Evolutionary conservation across 768 basidiomycete genomes (phyloP).

Genomic region (Podaxis sp.): DNA sequence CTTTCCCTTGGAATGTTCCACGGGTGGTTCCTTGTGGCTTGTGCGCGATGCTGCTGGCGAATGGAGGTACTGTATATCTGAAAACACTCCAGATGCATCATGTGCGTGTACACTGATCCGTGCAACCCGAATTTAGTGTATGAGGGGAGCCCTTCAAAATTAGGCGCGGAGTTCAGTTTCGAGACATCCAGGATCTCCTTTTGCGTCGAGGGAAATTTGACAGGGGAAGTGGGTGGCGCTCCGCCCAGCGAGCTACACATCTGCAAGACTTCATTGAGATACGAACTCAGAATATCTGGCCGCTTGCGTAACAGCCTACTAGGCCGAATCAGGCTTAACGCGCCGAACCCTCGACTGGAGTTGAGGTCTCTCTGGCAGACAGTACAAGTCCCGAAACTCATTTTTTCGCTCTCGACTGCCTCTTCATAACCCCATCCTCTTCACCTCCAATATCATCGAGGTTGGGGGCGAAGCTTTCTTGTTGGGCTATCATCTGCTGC

Average conservation of each 20-base stretch:
- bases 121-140: slow-evolving; percentile 85
- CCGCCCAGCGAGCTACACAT: slow-evolving; percentile 69
- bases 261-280: slow-evolving; percentile 73
- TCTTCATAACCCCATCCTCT: slow-evolving; percentile 64
- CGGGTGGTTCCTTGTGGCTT: slow-evolving; percentile 90
- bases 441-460: slow-evolving; percentile 73
- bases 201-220: slow-evolving; percentile 49
- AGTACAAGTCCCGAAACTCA: slow-evolving; percentile 88
- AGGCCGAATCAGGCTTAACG: slow-evolving; percentile 83
- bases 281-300: slow-evolving; percentile 61
- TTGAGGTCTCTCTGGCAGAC: slow-evolving; percentile 96
- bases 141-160: slow-evolving; percentile 75
- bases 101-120: slow-evolving; percentile 88
- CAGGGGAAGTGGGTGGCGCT: slow-evolving; percentile 22
- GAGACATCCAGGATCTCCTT: slow-evolving; percentile 50
- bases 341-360: slow-evolving; percentile 71
- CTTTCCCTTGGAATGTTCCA: slow-evolving; percentile 93
- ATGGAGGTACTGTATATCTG: slow-evolving; percentile 86
- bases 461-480: slow-evolving; percentile 80
- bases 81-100: slow-evolving; percentile 98
- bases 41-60: slow-evolving; percentile 81
- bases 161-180: slow-evolving; percentile 35
- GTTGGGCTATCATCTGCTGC: slow-evolving; percentile 93
- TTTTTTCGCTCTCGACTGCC: slow-evolving; percentile 38
- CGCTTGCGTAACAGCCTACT: slow-evolving; percentile 81